Percentiles rank a stretch among this genome's conserved stretches.
These are phyloP conservation scores for Asterochloris sp. DNA, from an alignment of 139 green algal species.

Conservation along the genomic window DNA sequence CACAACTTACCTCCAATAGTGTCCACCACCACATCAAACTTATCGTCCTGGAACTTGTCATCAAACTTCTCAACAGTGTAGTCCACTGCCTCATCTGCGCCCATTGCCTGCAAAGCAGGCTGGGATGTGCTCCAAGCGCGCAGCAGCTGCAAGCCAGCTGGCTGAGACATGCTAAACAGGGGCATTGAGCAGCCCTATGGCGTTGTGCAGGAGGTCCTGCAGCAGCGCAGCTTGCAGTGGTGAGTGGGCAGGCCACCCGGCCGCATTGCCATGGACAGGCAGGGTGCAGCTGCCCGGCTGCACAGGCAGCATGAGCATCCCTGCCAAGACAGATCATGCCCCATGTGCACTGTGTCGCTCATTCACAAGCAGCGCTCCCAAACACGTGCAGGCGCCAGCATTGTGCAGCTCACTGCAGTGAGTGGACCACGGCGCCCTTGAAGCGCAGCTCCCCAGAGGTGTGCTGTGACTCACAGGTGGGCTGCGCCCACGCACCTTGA, in stretches of 20 bases:
- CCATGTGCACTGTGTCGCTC: neutral
- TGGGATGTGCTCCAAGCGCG: no score
- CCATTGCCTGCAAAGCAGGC: neutral
- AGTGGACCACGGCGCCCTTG: neutral
- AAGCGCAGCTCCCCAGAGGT: neutral
- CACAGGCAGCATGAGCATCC: neutral
- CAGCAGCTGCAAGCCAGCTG: no score
- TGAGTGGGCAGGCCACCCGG: neutral
- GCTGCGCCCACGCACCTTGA: neutral
- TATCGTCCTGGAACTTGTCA: neutral
- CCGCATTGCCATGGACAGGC: neutral
- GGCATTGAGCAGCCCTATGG: no score
- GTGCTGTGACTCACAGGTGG: neutral
- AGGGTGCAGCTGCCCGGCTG: neutral
- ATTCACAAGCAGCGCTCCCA: neutral
- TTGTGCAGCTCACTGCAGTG: neutral
- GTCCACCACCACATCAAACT: constrained; percentile 7
- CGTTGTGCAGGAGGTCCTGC: neutral
- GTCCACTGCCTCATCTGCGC: constrained; percentile 3
- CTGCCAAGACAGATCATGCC: neutral
- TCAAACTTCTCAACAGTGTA: constrained; percentile 1
- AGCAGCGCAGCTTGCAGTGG: neutral
- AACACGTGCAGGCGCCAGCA: neutral
- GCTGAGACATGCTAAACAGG: no score
- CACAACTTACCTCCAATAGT: neutral